These are phyloP conservation scores for Globisporangium spiculum DNA, from an alignment of 352 stramenopile genomes.

Conservation along the genomic window DNA sequence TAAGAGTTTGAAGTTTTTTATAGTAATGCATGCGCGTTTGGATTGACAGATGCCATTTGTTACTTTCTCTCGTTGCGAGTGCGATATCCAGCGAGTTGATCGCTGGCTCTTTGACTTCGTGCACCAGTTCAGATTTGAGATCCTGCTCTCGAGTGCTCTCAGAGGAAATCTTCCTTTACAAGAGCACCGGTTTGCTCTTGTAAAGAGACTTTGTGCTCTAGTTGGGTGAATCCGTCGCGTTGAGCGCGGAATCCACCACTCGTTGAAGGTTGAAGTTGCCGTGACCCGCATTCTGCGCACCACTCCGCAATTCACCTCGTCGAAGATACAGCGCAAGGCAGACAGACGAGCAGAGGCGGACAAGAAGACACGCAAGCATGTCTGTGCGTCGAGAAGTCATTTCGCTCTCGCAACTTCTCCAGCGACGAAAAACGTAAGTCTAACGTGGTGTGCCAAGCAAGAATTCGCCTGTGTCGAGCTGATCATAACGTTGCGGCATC, in stretches of 20 bases:
- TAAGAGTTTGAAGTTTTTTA: neutral
- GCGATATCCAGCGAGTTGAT: neutral
- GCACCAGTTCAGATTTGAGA: neutral
- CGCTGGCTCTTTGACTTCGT: neutral
- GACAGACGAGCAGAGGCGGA: neutral
- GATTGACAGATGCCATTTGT: neutral
- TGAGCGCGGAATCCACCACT: conserved; percentile 8
- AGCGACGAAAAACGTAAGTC: conserved; percentile 39
- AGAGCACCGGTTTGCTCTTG: conserved; percentile 2
- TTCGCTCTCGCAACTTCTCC: conserved; percentile 69
- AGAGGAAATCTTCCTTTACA: conserved; percentile 5
- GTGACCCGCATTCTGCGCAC: conserved; percentile 5
- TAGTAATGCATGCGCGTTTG: conserved; percentile 3
- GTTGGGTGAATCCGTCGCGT: conserved; percentile 8
- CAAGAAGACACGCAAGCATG: conserved; percentile 28
- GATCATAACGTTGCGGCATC: neutral
- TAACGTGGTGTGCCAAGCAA: neutral
- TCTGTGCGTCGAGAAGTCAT: conserved; percentile 64
- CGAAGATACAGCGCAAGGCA: neutral
- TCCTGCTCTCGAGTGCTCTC: neutral
- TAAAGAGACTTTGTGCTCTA: conserved; percentile 8
- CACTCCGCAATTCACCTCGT: conserved; percentile 11
- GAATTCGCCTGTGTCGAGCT: neutral
- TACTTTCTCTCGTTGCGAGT: neutral
- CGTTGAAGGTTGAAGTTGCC: conserved; percentile 14